Percentiles rank a stretch among this genome's conserved stretches.
Evolutionary conservation across 768 basidiomycete species (phyloP).

Genomic region (Leccinum incarnatum): DNA sequence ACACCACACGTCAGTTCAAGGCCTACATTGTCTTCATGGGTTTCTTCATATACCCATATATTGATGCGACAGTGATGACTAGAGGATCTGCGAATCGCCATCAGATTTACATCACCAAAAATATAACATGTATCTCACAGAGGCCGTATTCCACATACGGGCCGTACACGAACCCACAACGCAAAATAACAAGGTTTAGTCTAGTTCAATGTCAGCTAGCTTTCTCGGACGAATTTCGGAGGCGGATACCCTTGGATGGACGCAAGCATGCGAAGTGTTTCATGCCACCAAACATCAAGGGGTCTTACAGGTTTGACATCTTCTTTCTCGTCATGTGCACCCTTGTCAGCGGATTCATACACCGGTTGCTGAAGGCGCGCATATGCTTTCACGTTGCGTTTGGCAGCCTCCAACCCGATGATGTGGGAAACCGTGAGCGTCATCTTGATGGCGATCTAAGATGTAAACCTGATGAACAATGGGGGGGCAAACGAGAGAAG

Average conservation of each 20-base stretch:
- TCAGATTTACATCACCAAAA: slow-evolving; percentile 13
- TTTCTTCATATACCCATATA: slow-evolving; percentile 79
- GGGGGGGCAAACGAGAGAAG: neutral
- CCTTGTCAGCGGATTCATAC: slow-evolving; percentile 72
- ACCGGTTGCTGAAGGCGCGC: slow-evolving; percentile 75
- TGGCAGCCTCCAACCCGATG: slow-evolving; percentile 76
- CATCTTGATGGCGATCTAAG: slow-evolving; percentile 72
- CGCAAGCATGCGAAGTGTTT: slow-evolving; percentile 71
- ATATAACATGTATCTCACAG: slow-evolving; percentile 40
- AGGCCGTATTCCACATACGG: slow-evolving; percentile 74
- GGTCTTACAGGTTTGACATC: slow-evolving; percentile 68
- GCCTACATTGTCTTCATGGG: slow-evolving; percentile 82
- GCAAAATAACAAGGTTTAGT: slow-evolving; percentile 76
- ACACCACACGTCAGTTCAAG: slow-evolving; percentile 4
- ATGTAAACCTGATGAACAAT: slow-evolving; percentile 5
- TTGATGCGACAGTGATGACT: slow-evolving; percentile 69
- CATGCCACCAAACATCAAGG: slow-evolving; percentile 87
- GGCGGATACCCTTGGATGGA: slow-evolving; percentile 63
- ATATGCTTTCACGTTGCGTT: slow-evolving; percentile 74
- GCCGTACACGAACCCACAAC: slow-evolving; percentile 76
- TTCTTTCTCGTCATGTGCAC: slow-evolving; percentile 65
- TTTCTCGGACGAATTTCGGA: neutral
- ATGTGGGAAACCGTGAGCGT: slow-evolving; percentile 68
- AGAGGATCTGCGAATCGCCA: slow-evolving; percentile 52
- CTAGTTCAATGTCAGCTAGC: slow-evolving; percentile 36